phyloP scores from a whole-genome alignment of 2,329 filamentous ascomycete species.

The Penicillium sclerotigenum region DNA sequence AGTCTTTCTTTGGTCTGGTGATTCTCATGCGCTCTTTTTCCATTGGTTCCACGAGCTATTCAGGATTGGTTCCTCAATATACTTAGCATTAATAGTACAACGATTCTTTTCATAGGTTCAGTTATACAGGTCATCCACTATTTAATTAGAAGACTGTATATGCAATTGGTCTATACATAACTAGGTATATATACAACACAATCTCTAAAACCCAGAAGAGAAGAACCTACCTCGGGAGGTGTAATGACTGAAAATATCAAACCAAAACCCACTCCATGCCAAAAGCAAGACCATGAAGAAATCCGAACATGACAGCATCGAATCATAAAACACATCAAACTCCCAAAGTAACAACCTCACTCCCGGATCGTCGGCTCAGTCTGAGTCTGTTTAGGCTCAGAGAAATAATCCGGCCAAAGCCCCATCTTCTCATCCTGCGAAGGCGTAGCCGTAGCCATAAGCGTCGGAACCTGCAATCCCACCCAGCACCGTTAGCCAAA shows the following conservation, averaged over 20 bases:
- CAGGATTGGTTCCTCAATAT: neutral
- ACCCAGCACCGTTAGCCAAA: slow-evolving; percentile 1
- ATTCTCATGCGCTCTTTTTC: neutral
- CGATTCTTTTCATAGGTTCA: neutral
- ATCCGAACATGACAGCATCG: neutral
- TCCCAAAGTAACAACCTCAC: neutral
- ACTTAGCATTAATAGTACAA: neutral
- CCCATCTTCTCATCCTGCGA: slow-evolving; percentile 60
- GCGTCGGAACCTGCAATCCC: slow-evolving; percentile 40
- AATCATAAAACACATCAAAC: neutral
- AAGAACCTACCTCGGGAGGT: neutral
- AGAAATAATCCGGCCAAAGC: slow-evolving; percentile 60
- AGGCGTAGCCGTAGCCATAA: slow-evolving; percentile 51
- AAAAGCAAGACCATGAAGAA: neutral
- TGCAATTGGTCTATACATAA: neutral
- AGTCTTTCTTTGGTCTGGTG: neutral
- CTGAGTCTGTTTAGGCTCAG: slow-evolving; percentile 33
- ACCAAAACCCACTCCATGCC: slow-evolving; percentile 6
- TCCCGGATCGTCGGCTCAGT: slow-evolving; percentile 34
- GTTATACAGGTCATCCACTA: neutral
- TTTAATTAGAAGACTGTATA: neutral
- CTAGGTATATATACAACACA: neutral
- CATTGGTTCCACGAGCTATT: neutral
- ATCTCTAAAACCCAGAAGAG: neutral
- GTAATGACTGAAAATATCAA: neutral